Evolutionary conservation across 441 rosid genomes (phyloP).

Genomic region (Viola pubescens): DNA sequence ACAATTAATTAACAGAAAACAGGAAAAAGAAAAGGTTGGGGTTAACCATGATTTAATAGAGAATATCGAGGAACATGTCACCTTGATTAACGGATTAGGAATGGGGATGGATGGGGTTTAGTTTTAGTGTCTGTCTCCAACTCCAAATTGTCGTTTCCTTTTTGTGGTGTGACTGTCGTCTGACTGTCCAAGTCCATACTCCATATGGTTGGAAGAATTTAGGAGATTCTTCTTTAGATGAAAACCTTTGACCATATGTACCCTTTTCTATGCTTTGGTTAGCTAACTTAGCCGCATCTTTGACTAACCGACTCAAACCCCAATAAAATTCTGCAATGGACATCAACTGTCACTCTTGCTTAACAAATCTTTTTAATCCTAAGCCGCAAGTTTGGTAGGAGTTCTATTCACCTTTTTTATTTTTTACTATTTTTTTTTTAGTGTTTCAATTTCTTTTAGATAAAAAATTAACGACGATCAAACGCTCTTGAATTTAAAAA

Average conservation of each 20-base stretch:
- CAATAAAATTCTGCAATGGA: not conserved
- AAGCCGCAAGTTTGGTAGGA: not conserved
- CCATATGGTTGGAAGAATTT: conserved; percentile 9
- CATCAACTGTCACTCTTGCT: not conserved
- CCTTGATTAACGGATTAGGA: conserved; percentile 37
- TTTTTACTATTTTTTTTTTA: no score
- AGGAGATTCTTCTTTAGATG: conserved; percentile 12
- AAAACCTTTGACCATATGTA: conserved; percentile 34
- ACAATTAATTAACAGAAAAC: not conserved
- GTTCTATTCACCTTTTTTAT: not conserved
- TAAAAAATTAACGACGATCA: no score
- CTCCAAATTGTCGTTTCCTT: conserved; percentile 16
- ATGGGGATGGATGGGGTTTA: conserved; percentile 14
- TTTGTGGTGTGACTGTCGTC: not conserved
- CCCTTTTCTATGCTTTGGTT: not conserved
- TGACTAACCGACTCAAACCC: conserved; percentile 10
- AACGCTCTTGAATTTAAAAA: no score
- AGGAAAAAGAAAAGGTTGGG: not conserved
- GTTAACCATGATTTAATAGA: not conserved
- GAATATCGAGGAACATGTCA: conserved; percentile 34
- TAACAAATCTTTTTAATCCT: not conserved
- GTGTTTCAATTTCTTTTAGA: no score
- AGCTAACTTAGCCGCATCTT: conserved; percentile 5
- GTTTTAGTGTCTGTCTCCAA: not conserved
- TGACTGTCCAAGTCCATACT: not conserved